These are phyloP conservation scores for Astrephomene gubernaculifera DNA, from an alignment of 139 green algal species.

Conservation along the genomic window DNA sequence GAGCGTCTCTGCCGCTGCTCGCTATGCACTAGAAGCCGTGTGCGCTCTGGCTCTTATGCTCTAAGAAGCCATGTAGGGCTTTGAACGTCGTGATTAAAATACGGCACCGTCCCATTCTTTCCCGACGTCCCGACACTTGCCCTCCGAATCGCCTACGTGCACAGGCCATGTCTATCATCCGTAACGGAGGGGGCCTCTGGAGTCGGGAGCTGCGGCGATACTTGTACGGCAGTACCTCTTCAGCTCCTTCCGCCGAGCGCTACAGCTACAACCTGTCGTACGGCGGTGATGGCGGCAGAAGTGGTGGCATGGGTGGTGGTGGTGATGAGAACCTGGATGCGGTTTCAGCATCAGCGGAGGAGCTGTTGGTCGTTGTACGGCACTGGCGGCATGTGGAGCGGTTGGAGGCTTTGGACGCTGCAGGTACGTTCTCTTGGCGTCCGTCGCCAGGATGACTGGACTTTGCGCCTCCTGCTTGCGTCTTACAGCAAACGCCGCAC, in stretches of 20 bases:
- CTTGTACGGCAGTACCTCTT: slow-evolving; percentile 18
- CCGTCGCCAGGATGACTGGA: not conserved
- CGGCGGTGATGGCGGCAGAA: not conserved
- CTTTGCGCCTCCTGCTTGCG: not conserved
- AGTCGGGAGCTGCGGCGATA: slow-evolving; percentile 20
- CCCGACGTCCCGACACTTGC: too few relatives aligned
- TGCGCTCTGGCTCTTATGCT: too few relatives aligned
- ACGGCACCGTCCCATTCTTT: too few relatives aligned
- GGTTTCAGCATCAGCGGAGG: not conserved
- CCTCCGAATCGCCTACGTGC: not conserved
- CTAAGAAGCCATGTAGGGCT: too few relatives aligned
- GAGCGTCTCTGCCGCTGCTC: too few relatives aligned
- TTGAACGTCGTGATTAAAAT: too few relatives aligned
- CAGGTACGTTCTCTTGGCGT: not conserved
- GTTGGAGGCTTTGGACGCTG: slow-evolving; percentile 7
- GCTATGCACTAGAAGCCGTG: too few relatives aligned
- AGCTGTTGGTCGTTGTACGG: slow-evolving; percentile 12
- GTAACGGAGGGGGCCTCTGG: not conserved
- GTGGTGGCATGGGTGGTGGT: not conserved
- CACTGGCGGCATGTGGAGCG: not conserved
- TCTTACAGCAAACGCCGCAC: too few relatives aligned
- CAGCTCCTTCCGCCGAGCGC: too few relatives aligned
- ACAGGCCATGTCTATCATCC: slow-evolving; percentile 6
- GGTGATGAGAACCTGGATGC: slow-evolving; percentile 1
- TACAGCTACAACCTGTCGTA: too few relatives aligned